Conservation (phyloP, 1,139 yeast species). For the Debaryomyces robertsiae region DNA sequence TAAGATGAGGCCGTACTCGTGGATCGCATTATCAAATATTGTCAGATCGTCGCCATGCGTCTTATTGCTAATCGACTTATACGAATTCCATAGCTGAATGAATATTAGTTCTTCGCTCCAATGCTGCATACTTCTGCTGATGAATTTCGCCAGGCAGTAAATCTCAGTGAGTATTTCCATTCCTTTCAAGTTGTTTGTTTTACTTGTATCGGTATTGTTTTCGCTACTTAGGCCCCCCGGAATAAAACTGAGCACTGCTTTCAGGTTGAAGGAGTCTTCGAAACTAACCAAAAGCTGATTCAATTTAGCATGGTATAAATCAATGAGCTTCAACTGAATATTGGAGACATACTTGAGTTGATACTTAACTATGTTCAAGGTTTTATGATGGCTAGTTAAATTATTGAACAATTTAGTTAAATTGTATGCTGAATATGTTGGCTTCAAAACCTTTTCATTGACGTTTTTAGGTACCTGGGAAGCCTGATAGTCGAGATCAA, state of each 20-base stretch:
- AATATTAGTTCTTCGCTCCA: conserved; percentile 72
- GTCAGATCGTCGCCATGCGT: conserved; percentile 34
- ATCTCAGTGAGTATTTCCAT: conserved; percentile 59
- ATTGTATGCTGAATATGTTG: conserved; percentile 68
- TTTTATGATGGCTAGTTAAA: conserved; percentile 62
- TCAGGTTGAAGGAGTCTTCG: conserved; percentile 44
- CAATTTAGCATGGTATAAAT: conserved; percentile 57
- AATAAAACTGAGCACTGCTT: conserved; percentile 38
- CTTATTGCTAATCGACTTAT: conserved; percentile 30
- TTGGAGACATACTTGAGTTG: conserved; percentile 70
- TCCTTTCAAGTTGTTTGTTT: conserved; percentile 34
- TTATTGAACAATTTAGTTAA: conserved; percentile 65
- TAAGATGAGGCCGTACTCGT: conserved; percentile 48
- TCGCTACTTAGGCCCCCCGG: conserved; percentile 34
- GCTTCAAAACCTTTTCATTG: conserved; percentile 39
- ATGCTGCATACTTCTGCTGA: conserved; percentile 51
- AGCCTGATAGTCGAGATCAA: conserved; percentile 63
- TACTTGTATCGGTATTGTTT: conserved; percentile 13
- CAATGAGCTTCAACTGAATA: conserved; percentile 67
- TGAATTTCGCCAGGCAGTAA: conserved; percentile 60
- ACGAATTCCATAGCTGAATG: conserved; percentile 59
- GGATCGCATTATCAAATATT: conserved; percentile 56
- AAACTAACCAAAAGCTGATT: conserved; percentile 48
- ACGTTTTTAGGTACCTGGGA: conserved; percentile 30
- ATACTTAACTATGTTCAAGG: conserved; percentile 59